These are phyloP conservation scores for Globisporangium orthogonon DNA, from an alignment of 352 stramenopile genomes.

Conservation along the genomic window DNA sequence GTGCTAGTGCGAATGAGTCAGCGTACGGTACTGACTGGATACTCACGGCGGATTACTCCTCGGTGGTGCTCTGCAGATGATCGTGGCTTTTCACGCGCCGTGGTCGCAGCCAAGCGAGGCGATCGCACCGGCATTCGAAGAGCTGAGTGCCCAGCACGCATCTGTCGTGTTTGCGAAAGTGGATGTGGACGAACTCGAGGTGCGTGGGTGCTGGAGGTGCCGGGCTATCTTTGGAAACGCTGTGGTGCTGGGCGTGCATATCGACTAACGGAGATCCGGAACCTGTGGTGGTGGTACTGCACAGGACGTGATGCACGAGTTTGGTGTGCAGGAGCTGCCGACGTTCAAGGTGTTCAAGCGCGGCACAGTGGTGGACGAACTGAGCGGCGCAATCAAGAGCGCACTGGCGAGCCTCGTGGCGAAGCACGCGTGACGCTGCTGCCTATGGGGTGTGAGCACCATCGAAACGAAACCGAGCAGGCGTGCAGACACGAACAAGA, in stretches of 20 bases:
- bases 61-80: conserved; percentile 27
- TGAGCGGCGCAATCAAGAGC: conserved; percentile 68
- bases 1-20: not conserved
- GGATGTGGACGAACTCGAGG: conserved; percentile 71
- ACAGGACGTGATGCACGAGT: conserved; percentile 52
- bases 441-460: not conserved
- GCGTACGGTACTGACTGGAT: not conserved
- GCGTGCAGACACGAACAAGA: not conserved
- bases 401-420: conserved; percentile 49
- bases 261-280: not conserved
- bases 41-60: conserved; percentile 8
- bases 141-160: conserved; percentile 49
- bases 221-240: not conserved
- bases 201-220: conserved; percentile 6
- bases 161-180: conserved; percentile 62
- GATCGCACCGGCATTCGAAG: conserved; percentile 75
- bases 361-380: conserved; percentile 84
- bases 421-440: conserved; percentile 22
- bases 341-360: conserved; percentile 93
- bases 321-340: conserved; percentile 82
- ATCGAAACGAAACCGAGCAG: not conserved
- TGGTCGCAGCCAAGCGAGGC: conserved; percentile 82
- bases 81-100: conserved; percentile 82
- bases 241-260: not conserved
- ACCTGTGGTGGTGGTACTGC: not conserved